Base-by-base conservation (phyloP, 140 eudicot species). In the Erigeron philadelphicus region DNA sequence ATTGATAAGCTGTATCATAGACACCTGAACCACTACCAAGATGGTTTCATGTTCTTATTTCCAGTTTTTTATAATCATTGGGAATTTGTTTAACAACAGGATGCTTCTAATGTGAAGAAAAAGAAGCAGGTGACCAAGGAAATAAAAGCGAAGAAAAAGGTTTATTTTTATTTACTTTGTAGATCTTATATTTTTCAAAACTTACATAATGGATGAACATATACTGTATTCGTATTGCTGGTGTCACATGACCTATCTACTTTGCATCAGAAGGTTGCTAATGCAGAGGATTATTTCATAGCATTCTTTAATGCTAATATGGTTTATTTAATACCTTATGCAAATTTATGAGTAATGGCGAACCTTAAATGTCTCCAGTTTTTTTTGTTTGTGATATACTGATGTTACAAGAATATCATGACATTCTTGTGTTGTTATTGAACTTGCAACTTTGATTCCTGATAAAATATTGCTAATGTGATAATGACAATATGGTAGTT, bases 131-230 rank as follows among this genome's bases (percentile, higher is more conserved):
- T 42, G 59, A 69, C 76, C 43, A 43, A 55, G 52, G 76, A 76
- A 61, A 50, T 72, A 56, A 69, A 53, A 54, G 67, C 61, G 46
- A 84, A 74, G 87, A 80, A 77, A 76, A 89, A 84, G 95, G 95
- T 86, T 70, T 35, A 46, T 11, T 11, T 73, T 46, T 60, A 5
- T 64, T 47, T 42, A 19, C 61, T 7, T 40, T 64, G 63, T 31
- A 62, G 49, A 46, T 35, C 21, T 45, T 52, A n/a, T 9, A 31
- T 38, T 21, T 17, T 25, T 41, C 43, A 6, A 45, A 43, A 47
- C 69, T 53, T 45, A 65, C 66, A 9, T 57, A 44, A 25, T 18
- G 15, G 18, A 44, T 54, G 49, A 23, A 11, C 11, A 11, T 43
- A 15, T 21, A 31, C 11, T 18, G 43, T 11, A 2, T 23, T 11